phyloP scores from a whole-genome alignment of 2,329 filamentous ascomycete genomes.

The Amesomyces nigricolor region DNA sequence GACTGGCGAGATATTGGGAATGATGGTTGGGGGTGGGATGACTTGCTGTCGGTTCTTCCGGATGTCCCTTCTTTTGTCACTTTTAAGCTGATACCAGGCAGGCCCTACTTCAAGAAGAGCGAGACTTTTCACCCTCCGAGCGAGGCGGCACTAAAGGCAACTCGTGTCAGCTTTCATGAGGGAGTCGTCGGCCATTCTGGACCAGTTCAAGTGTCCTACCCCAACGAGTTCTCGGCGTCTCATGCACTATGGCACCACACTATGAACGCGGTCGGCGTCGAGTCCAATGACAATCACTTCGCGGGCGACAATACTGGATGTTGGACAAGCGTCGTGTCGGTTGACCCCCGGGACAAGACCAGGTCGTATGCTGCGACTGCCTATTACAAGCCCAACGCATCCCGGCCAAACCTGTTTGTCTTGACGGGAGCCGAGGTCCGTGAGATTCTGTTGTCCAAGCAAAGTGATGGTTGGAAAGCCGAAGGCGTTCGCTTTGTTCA shows the following conservation, averaged over 20 bases:
- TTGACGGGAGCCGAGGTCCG: slow-evolving; percentile 13
- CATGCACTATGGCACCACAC: slow-evolving; percentile 43
- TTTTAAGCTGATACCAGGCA: slow-evolving; percentile 19
- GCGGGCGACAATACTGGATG: slow-evolving; percentile 37
- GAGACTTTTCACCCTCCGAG: slow-evolving; percentile 43
- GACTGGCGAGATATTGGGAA: slow-evolving; percentile 55
- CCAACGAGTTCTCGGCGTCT: slow-evolving; percentile 35
- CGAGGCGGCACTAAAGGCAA: slow-evolving; percentile 16
- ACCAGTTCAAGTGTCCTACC: slow-evolving; percentile 45
- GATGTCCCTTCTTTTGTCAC: too few species aligned
- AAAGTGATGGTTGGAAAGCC: slow-evolving; percentile 1
- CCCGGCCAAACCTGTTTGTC: slow-evolving; percentile 15
- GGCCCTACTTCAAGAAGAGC: slow-evolving; percentile 46
- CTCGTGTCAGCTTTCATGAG: background rate
- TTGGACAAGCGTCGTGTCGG: slow-evolving; percentile 35
- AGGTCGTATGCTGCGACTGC: slow-evolving; percentile 36
- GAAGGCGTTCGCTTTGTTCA: slow-evolving; percentile 30
- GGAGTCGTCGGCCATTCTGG: slow-evolving; percentile 28
- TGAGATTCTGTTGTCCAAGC: slow-evolving; percentile 1
- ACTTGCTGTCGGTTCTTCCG: slow-evolving; percentile 24
- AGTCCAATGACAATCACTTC: slow-evolving; percentile 34
- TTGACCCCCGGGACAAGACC: slow-evolving; percentile 30
- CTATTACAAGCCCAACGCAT: slow-evolving; percentile 13
- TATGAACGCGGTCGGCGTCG: slow-evolving; percentile 33
- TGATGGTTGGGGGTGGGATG: slow-evolving; percentile 52